Evolutionary conservation across 352 stramenopile species (phyloP).

Genomic region (Phytophthora vignae): DNA sequence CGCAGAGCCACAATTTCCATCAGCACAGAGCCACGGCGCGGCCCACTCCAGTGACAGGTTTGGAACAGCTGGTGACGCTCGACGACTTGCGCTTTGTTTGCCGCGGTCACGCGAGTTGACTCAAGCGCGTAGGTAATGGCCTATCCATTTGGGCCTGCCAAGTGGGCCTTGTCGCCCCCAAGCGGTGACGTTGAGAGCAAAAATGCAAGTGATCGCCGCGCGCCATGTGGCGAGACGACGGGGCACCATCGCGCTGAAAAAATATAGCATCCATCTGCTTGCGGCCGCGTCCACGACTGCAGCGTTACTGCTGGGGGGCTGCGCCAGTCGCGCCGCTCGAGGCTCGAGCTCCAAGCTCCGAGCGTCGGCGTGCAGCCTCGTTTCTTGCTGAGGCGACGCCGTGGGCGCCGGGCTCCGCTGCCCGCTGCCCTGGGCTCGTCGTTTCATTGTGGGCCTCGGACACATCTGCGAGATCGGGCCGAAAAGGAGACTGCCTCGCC

Average conservation of each 20-base stretch:
- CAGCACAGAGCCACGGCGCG: slow-evolving; percentile 18
- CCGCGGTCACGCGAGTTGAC: slow-evolving; percentile 34
- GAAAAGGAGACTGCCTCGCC: slow-evolving; percentile 29
- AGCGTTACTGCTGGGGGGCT: slow-evolving; percentile 21
- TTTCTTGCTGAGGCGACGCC: slow-evolving; percentile 16
- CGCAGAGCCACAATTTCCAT: slow-evolving; percentile 26
- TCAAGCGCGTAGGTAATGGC: slow-evolving; percentile 33
- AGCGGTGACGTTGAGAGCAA: background rate
- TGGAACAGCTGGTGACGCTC: slow-evolving; percentile 26
- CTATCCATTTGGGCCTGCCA: slow-evolving; percentile 20
- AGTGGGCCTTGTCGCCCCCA: slow-evolving; percentile 5
- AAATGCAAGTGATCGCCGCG: background rate
- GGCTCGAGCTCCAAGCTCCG: background rate
- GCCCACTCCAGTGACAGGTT: slow-evolving; percentile 40
- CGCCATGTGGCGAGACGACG: slow-evolving; percentile 17
- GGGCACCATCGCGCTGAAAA: slow-evolving; percentile 22
- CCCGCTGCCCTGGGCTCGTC: slow-evolving; percentile 6
- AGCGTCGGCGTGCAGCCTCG: slow-evolving; percentile 15
- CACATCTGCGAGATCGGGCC: slow-evolving; percentile 31
- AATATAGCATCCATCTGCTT: slow-evolving; percentile 32
- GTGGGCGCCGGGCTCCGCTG: slow-evolving; percentile 2
- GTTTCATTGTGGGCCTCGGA: slow-evolving; percentile 33
- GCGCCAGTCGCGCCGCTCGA: slow-evolving; percentile 14
- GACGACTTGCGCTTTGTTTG: slow-evolving; percentile 24
- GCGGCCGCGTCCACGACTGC: slow-evolving; percentile 18